Conservation (phyloP, 1,284 basidiomycete species). For the Crocinoboletus sp. region DNA sequence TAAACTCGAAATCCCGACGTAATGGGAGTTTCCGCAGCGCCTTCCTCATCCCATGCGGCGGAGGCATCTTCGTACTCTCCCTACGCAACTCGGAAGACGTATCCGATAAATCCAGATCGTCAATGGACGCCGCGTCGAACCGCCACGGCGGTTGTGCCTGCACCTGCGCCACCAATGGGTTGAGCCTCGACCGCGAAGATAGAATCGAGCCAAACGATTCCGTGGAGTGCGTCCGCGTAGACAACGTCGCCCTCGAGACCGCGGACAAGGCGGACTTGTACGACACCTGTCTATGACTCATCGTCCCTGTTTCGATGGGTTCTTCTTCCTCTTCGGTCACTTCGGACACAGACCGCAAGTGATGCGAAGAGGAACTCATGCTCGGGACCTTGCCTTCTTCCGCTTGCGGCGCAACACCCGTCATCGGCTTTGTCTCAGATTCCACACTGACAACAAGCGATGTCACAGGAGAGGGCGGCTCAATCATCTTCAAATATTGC, state of each 20-base stretch:
- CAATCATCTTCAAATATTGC: conserved; percentile 60
- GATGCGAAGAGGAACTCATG: conserved; percentile 12
- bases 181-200: conserved; percentile 31
- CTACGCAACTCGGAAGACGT: conserved; percentile 46
- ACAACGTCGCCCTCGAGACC: conserved; percentile 18
- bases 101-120: conserved; percentile 71
- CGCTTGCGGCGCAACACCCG: neutral
- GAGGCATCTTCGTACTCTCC: conserved; percentile 31
- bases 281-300: conserved; percentile 15
- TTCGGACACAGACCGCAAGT: conserved; percentile 30
- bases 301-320: conserved; percentile 10
- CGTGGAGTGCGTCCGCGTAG: conserved; percentile 40
- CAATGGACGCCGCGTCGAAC: conserved; percentile 69
- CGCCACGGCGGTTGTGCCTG: conserved; percentile 42
- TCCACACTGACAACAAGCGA: conserved; percentile 1
- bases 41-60: conserved; percentile 53
- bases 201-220: conserved; percentile 50
- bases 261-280: conserved; percentile 22
- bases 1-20: conserved; percentile 73
- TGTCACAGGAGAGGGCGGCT: conserved; percentile 27
- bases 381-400: conserved; percentile 10
- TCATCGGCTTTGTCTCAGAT: conserved; percentile 6
- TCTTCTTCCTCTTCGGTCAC: conserved; percentile 33
- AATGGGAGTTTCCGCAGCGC: conserved; percentile 57
- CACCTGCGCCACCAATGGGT: conserved; percentile 38